These are phyloP conservation scores for Syzygium jambos DNA, from an alignment of 345 rosid genomes.

Conservation along the genomic window DNA sequence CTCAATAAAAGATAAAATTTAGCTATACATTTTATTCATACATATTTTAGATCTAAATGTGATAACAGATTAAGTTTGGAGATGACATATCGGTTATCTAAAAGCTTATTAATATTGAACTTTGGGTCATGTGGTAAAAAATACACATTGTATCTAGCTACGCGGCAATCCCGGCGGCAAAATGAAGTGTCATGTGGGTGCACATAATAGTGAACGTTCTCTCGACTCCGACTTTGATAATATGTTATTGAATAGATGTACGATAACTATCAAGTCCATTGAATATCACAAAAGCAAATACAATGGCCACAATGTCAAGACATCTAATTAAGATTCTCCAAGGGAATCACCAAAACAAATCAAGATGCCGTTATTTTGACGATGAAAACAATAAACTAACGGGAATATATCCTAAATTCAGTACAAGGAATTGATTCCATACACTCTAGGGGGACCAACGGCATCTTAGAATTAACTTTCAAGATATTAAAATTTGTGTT, in stretches of 20 bases:
- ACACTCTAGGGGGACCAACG: not conserved
- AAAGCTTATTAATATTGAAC: not conserved
- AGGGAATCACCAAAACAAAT: not conserved
- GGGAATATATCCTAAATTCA: not conserved
- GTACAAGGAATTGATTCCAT: not conserved
- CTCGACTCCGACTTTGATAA: not conserved
- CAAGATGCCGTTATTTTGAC: not conserved
- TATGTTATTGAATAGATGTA: not conserved
- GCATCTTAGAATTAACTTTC: not conserved
- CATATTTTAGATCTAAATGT: not conserved
- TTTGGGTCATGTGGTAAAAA: not conserved
- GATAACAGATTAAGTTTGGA: not conserved
- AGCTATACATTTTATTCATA: not conserved
- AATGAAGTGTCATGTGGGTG: not conserved
- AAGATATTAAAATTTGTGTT: constrained; percentile 5
- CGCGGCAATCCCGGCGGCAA: no score
- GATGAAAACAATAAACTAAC: not conserved
- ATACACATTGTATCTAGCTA: not conserved
- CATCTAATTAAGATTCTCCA: not conserved
- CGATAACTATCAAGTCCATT: not conserved
- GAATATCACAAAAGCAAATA: not conserved
- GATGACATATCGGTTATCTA: not conserved
- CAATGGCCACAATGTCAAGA: not conserved
- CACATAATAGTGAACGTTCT: not conserved
- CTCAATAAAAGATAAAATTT: not conserved